A percentile compares a stretch with the other conserved stretches of the same genome.
Conservation (phyloP, 495 filamentous ascomycete species). For the Xylaria castorea region DNA sequence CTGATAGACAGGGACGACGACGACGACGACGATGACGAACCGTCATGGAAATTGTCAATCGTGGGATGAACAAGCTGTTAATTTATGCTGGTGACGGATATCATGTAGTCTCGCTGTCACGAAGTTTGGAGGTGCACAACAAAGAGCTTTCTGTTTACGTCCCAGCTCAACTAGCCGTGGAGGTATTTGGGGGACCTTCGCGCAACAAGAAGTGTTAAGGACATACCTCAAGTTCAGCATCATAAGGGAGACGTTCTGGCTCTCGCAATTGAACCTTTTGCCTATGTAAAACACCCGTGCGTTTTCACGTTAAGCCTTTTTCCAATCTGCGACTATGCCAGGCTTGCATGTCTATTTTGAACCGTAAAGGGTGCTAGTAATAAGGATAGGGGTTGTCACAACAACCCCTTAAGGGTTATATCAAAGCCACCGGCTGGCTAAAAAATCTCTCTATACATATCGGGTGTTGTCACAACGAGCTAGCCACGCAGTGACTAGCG, state of each 20-base stretch:
- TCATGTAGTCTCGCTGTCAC: neutral
- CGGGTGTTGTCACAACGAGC: neutral
- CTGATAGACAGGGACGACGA: neutral
- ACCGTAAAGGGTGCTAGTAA: neutral
- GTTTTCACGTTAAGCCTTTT: neutral
- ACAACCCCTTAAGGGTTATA: neutral
- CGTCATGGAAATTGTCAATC: neutral
- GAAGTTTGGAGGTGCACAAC: neutral
- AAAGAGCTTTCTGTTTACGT: neutral
- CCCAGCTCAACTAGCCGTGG: neutral
- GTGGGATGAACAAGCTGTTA: neutral
- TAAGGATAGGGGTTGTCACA: neutral
- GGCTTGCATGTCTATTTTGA: neutral
- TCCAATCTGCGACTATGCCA: neutral
- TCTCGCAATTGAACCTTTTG: neutral
- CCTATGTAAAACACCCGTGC: neutral
- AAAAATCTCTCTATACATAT: neutral
- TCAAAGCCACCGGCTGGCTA: neutral
- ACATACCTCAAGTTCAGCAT: neutral
- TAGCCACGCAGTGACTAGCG: neutral
- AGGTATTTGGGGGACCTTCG: neutral
- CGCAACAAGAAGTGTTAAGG: neutral
- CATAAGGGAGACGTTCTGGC: neutral
- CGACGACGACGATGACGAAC: neutral
- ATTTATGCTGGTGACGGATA: neutral